Base-by-base conservation (phyloP, 202 grass and related monocot species). In the Dendrocalamus latiflorus region DNA sequence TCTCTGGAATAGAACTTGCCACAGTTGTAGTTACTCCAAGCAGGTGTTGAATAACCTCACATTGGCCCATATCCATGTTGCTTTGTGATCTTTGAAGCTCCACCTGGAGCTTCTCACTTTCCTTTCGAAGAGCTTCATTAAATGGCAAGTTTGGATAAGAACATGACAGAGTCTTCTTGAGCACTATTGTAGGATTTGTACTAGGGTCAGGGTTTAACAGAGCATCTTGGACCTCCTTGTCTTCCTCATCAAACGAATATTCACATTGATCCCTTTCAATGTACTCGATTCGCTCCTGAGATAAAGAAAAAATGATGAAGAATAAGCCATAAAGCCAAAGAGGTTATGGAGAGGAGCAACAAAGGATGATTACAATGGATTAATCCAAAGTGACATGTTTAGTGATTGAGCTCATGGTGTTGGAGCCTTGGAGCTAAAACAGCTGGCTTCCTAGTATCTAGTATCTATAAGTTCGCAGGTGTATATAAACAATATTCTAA, bases 181-280 rank as follows among this genome's bases (percentile, higher is more conserved):
- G 88, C 76, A 95, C 89, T 3, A 91, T 75, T 0, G 93, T 85
- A 68, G 90, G 85, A 82, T 93, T 93, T 24, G 41, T 88, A 37
- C 80, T 76, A 51, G 89, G 80, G 45, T 98, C 93, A 67, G 84
- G 87, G 87, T 98, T 91, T 56, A 98, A 85, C 54, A 98, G 66
- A 56, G 85, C 91, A 61, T 95, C 89, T 77, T 98, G 96, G 51
- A 90, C 93, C 81, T 98, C 91, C 85, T 93, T 95, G 68, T 98
- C 96, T 85, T 98, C 96, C 72, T 98, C 93, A 16, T 98, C 96
- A 59, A 98, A 91, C 79, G 93, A 92, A 80, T 98, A 98, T 83
- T 98, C 96, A 30, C 93, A 93, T 71, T 95, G 93, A 77, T 98
- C 96, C 87, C 77, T 95, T 69, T 92, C 91, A 48, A 98, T 98